phyloP scores from a whole-genome alignment of 805 yeast species.

The Wickerhamomyces canadensis region DNA sequence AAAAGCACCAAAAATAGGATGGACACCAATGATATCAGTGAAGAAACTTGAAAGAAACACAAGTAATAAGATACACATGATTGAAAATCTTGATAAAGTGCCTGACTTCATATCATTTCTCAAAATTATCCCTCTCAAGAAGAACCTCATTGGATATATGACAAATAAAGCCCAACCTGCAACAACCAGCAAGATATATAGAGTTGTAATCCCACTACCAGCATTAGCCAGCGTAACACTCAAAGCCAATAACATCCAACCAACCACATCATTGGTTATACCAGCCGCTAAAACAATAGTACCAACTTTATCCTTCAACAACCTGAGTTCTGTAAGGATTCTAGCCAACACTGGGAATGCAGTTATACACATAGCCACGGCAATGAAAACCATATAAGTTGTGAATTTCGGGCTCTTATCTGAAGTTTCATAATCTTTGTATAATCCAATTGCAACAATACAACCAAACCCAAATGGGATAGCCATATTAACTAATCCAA shows the following conservation, averaged over 20 bases:
- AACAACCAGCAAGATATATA: constrained; percentile 61
- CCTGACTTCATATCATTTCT: constrained; percentile 51
- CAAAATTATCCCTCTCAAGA: constrained; percentile 39
- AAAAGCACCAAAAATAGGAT: constrained; percentile 83
- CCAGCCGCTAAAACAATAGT: constrained; percentile 77
- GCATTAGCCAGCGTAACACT: constrained; percentile 75
- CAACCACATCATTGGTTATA: constrained; percentile 70
- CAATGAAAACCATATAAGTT: constrained; percentile 73
- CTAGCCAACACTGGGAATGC: constrained; percentile 84
- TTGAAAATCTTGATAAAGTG: constrained; percentile 55
- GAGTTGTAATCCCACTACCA: constrained; percentile 59
- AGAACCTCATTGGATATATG: constrained; percentile 48
- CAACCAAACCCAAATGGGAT: constrained; percentile 80
- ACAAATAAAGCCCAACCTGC: constrained; percentile 66
- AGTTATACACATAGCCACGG: constrained; percentile 79
- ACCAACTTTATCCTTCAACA: constrained; percentile 69
- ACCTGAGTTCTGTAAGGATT: constrained; percentile 65
- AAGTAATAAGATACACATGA: constrained; percentile 47
- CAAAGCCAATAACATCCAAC: constrained; percentile 76
- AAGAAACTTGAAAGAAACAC: constrained; percentile 67
- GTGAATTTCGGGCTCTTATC: constrained; percentile 47
- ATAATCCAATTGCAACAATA: constrained; percentile 62
- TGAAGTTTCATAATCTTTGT: constrained; percentile 42
- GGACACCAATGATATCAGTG: constrained; percentile 82
- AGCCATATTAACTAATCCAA: constrained; percentile 68